Evolutionary conservation across 306 rosid species (phyloP), one percentile per base, ranked within the genome.

Genomic region (Adenanthera pavonina): DNA sequence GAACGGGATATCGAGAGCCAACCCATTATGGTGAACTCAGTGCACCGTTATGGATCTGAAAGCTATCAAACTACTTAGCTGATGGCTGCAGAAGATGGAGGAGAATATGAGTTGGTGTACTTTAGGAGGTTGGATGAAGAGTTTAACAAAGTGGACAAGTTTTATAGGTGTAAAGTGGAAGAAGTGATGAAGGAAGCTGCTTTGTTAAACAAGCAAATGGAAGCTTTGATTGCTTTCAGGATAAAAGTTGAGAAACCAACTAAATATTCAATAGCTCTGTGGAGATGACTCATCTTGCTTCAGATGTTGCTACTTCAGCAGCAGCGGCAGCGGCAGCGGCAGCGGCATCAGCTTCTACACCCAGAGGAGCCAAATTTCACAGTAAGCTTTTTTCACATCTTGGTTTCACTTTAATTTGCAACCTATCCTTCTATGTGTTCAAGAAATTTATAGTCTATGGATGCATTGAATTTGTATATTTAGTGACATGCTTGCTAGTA

Each of bases 101-200:
- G 90, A 0, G 88, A 90, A 47, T 82, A 77, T 15, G 97, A 92
- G 86, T 44, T 87, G 49, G 84, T 88, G 49, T 92, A 65, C 68
- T 92, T 92, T n/a, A 75, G 69, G 82, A 86, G 80, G 56, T 67
- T 88, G 1, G 93, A 92, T 19, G 87, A 87, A 25, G 92, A 90
- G 81, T 88, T 92, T 49, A 89, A 92, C 84, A 89, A 92, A 61
- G 97, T 87, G 62, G 81, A 80, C 67, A 85, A 41, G 79, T 92
- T 92, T 34, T 92, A 86, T 14, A 43, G 20, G 83, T 16, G 80
- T 0, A 89, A 90, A 53, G 89, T 87, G 15, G 93, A 90, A 15
- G 94, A 92, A 61, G 90, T 90, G 35, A 79, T 84, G 87, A 82
- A 86, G 60, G 94, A 92, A 73, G 97, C 97, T 0, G 75, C 12